Percentiles rank a stretch among this genome's conserved stretches.
Evolutionary conservation across 2,329 filamentous ascomycete species (phyloP).

Genomic region (Fonsecaea pugnacius): DNA sequence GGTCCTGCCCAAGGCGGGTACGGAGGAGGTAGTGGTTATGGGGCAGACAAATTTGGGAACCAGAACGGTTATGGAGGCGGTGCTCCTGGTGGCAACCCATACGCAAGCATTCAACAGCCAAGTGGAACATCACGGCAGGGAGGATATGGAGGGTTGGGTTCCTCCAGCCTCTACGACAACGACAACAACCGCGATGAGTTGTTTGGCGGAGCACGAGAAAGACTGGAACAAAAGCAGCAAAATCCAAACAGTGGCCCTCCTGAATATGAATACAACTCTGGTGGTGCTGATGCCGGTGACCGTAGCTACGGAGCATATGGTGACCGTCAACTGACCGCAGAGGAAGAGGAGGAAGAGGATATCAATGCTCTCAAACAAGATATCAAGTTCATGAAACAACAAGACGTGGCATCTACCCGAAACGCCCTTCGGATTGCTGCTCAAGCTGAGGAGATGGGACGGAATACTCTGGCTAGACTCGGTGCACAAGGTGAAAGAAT

Average conservation of each 20-base stretch:
- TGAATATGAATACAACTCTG: conserved; percentile 43
- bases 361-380: conserved; percentile 74
- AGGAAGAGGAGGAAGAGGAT: conserved; percentile 76
- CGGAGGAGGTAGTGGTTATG: conserved; percentile 43
- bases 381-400: conserved; percentile 75
- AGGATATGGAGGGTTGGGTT: conserved; percentile 62
- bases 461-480: conserved; percentile 72
- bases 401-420: conserved; percentile 72
- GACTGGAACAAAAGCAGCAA: conserved; percentile 53
- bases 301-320: conserved; percentile 60
- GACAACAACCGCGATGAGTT: conserved; percentile 62
- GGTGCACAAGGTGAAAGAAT: conserved; percentile 79
- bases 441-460: conserved; percentile 71
- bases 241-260: conserved; percentile 39
- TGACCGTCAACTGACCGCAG: conserved; percentile 77
- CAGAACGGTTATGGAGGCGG: conserved; percentile 55
- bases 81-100: conserved; percentile 46
- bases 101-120: conserved; percentile 41
- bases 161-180: conserved; percentile 55
- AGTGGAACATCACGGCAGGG: conserved; percentile 53
- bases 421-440: conserved; percentile 71
- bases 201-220: conserved; percentile 61
- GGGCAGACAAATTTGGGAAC: conserved; percentile 49
- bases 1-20: conserved; percentile 28
- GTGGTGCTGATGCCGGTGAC: conserved; percentile 42